Base-by-base conservation (phyloP, 352 stramenopile species). In the Peronospora belbahrii region DNA sequence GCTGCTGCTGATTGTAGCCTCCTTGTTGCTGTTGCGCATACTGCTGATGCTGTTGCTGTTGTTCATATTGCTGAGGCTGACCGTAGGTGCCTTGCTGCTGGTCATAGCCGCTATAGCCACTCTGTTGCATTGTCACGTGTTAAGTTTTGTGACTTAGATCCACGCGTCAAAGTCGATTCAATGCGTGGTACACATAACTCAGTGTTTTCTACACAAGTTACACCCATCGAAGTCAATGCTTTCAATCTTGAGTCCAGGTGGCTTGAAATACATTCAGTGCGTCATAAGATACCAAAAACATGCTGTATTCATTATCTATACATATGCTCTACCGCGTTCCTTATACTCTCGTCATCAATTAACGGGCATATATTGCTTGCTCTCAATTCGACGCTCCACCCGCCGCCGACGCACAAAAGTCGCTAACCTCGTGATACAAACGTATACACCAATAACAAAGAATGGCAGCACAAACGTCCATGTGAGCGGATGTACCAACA, bases 341-440 rank as follows among this genome's bases (percentile, higher is more conserved):
- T 18, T 40, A 48, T 23, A 18, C 36, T 54, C 60, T 61, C 42
- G 9, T 40, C 11, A 23, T 63, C 48, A 78, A 52, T 63, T 67
- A 47, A 87, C 71, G 28, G 74, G 70, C 61, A 70, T 70, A 58
- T 87, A 87, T 57, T 80, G 74, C 50, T 82, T 76, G 50, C 65
- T 65, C 42, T 78, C 72, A 50, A 87, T 74, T 25, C 74, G 65
- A 9, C 76, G 62, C 42, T 79, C 59, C 37, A 84, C 74, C n/a
- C 70, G 62, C 37, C 72, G 72, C 3, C 75, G 72, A 7, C 72
- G 70, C 15, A 81, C 6, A 37, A 77, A 83, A 20, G 63, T 66
- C 11, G 68, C 33, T 6, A 56, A 48, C 17, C 67, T 50, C 9
- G 63, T 65, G 46, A 68, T 42, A 22, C 60, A 70, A 27, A 76